Evolutionary conservation across 495 filamentous ascomycete genomes (phyloP), one percentile per base, ranked within the genome.

Genomic region (Sphaerosporella brunnea): DNA sequence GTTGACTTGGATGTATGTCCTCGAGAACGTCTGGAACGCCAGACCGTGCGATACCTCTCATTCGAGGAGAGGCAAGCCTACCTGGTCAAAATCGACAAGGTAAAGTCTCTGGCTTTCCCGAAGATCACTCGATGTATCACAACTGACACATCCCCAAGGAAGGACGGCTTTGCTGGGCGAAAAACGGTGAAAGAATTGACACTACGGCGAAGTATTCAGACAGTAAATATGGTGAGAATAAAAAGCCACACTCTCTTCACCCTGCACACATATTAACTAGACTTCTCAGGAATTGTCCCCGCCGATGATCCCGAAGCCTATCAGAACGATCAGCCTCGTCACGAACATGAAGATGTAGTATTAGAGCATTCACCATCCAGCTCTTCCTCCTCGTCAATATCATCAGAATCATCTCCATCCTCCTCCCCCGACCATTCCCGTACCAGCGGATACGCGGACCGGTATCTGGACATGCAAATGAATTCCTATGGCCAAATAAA

Each of bases 161-260:
- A 11, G 82, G 82, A 0, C 68, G 73, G 23, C 70, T 87, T 16
- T 73, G 79, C 39, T 88, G 82, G 82, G 79, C 76, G 7, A 83
- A 88, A 64, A 85, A 90, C 61, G 75, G 75, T 0, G 68, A 71
- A 38, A 65, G 76, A 16, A 80, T 95, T 26, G 80, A 79, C 54
- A 94, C 87, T 0, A 79, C 68, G 1, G 67, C 66, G n/a, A 69
- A 73, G 9, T 95, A 71, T 61, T 81, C 75, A 51, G 87, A 95
- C 55, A 84, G 77, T 19, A 26, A 24, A 15, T 66, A 79, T 20
- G 86, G 35, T 37, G 16, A 32, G 5, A n/a, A n/a, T n/a, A n/a
- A n/a, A n/a, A n/a, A n/a, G n/a, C n/a, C n/a, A n/a, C n/a, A n/a
- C n/a, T n/a, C n/a, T n/a, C n/a, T n/a, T n/a, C n/a, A n/a, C n/a